Percentiles rank a stretch among this genome's conserved stretches.
Conservation (phyloP, 305 asterid genomes). For the Solanum hybrid region DNA sequence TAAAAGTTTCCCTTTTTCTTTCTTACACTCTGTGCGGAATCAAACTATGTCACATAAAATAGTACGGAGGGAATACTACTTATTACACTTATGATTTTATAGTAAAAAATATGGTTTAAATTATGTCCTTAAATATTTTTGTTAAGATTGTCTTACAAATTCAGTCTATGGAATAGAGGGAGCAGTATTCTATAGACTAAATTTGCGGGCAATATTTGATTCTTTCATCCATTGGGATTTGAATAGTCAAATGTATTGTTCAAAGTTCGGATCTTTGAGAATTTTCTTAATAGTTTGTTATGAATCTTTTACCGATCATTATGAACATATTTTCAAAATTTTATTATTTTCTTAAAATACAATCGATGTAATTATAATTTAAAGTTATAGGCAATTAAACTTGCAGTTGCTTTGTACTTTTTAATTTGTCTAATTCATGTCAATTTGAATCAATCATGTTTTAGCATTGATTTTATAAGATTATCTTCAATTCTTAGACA, state of each 20-base stretch:
- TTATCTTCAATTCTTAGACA: neutral
- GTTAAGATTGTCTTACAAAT: neutral
- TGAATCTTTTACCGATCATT: neutral
- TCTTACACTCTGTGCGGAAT: neutral
- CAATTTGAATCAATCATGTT: neutral
- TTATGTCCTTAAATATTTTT: neutral
- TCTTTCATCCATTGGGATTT: neutral
- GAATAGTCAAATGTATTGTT: neutral
- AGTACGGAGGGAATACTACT: neutral
- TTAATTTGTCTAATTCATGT: neutral
- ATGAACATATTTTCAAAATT: neutral
- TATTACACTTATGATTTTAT: neutral
- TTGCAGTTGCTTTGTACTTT: accelerated
- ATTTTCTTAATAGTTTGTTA: neutral
- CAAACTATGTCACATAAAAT: neutral
- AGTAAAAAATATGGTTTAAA: neutral
- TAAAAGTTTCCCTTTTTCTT: too few relatives aligned
- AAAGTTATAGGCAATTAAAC: neutral
- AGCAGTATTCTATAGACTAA: neutral
- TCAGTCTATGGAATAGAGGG: neutral
- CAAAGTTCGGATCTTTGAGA: neutral
- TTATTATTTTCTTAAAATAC: too few relatives aligned
- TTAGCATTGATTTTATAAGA: neutral
- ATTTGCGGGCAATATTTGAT: neutral
- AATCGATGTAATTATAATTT: too few relatives aligned